Base-by-base conservation (phyloP, 768 basidiomycete species). In the Calocybe gangraenosa region DNA sequence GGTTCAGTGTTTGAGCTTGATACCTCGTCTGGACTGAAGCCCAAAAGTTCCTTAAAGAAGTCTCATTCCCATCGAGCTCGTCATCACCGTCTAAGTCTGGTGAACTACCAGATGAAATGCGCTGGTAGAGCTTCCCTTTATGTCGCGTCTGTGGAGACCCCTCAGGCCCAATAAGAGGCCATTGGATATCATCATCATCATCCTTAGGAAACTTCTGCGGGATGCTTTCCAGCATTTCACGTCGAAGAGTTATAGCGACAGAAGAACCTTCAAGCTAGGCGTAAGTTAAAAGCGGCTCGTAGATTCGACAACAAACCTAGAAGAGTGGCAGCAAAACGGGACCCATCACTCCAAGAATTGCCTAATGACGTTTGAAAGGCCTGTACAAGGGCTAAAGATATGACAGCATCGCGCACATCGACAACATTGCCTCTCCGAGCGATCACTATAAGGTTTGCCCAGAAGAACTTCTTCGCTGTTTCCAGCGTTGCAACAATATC, bases 191-290 rank as follows among this genome's bases (percentile, higher is more conserved):
- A 51, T 92, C 85, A 13, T 52, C 52, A 7, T 59, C 47, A 1
- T 57, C 28, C 10, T 68, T 58, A 2, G 71, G 67, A 47, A 87
- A 79, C 59, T 96, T 96, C 57, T 79, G 64, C 1, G 78, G 73
- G 39, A 94, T 84, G 13, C 79, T 79, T 51, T 95, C 92, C 13
- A 93, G 62, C 71, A 97, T 79, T 58, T 98, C 95, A 14, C 91
- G 77, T 7, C 83, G 81, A 1, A 96, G 71, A 0, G 91, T 92
- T 36, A 93, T 76, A 3, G 88, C 78, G 0, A 83, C 71, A 2
- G 84, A 82, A 11, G 75, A 68, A 61, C 95, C 94, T 95, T 52
- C 31, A 22, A 19, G 4, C 7, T 33, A 17, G 35, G 14, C 2
- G 35, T 52, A 14, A 48, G 42, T 10, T n/a, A n/a, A n/a, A n/a